These are phyloP conservation scores for Debaryomyces castellii DNA, from an alignment of 805 yeast genomes.

Conservation along the genomic window DNA sequence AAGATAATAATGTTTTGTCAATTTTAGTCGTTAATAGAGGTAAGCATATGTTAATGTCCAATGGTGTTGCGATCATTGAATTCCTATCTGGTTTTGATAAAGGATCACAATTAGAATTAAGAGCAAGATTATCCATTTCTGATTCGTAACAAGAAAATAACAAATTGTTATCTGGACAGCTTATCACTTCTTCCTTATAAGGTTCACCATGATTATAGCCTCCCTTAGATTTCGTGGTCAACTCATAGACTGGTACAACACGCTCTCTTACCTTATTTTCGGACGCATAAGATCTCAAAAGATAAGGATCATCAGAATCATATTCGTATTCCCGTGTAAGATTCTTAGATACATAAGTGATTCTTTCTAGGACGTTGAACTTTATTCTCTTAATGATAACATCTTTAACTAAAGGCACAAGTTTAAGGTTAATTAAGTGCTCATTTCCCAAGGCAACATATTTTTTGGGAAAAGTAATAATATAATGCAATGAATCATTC, in stretches of 20 bases:
- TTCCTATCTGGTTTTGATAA: constrained; percentile 4
- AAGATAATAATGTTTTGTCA: constrained; percentile 29
- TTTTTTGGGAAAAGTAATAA: constrained; percentile 68
- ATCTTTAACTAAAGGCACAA: constrained; percentile 64
- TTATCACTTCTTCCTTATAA: constrained; percentile 60
- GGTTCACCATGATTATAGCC: constrained; percentile 36
- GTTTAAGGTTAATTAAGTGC: constrained; percentile 59
- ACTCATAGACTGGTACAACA: constrained; percentile 58
- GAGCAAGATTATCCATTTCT: constrained; percentile 12
- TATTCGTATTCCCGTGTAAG: constrained; percentile 43
- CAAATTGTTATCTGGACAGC: constrained; percentile 60
- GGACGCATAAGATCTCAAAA: constrained; percentile 10
- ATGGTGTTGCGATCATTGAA: constrained; percentile 40
- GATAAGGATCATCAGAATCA: constrained; percentile 30
- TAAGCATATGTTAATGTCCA: constrained; percentile 43
- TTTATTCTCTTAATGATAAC: constrained; percentile 62
- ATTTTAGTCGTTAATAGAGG: constrained; percentile 40
- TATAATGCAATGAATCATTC: constrained; percentile 70
- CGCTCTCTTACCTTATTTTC: constrained; percentile 46
- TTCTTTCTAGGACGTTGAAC: constrained; percentile 64
- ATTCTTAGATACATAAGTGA: constrained; percentile 60
- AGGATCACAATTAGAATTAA: constrained; percentile 8
- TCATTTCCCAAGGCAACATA: constrained; percentile 64
- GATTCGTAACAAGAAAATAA: constrained; percentile 54
- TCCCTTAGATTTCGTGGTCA: constrained; percentile 50